Conservation (phyloP, 805 yeast species). For the Candida orba region DNA sequence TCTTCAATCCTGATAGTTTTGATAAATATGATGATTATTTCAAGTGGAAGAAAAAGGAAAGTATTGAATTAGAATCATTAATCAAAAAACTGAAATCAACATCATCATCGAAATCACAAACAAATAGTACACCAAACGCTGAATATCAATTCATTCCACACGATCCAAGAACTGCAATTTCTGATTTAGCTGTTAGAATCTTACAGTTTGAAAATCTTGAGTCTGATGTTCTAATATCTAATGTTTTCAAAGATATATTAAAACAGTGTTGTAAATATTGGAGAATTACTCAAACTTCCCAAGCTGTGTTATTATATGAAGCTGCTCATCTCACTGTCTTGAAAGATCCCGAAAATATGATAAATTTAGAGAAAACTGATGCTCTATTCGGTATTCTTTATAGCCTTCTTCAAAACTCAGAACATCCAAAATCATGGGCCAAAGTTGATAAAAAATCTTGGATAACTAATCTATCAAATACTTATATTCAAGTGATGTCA, state of each 20-base stretch:
- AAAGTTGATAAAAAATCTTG: constrained; percentile 43
- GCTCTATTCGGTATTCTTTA: constrained; percentile 28
- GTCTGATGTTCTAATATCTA: constrained; percentile 28
- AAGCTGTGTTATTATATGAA: constrained; percentile 42
- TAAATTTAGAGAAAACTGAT: constrained; percentile 26
- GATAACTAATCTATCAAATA: constrained; percentile 35
- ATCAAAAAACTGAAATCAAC: constrained; percentile 13
- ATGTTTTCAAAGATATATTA: constrained; percentile 37
- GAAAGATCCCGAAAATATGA: constrained; percentile 19
- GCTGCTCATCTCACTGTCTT: constrained; percentile 37
- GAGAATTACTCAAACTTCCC: constrained; percentile 47
- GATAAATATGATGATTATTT: constrained; percentile 26
- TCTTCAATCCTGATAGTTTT: constrained; percentile 31
- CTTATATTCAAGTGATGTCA: constrained; percentile 41
- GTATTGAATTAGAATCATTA: constrained; percentile 25
- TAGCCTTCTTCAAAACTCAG: constrained; percentile 17
- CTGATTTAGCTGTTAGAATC: constrained; percentile 35
- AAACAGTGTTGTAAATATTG: constrained; percentile 44
- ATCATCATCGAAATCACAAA: not conserved
- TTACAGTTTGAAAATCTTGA: constrained; percentile 30
- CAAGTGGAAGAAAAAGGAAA: constrained; percentile 36
- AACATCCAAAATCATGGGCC: constrained; percentile 31
- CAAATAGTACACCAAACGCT: not conserved
- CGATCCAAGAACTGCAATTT: constrained; percentile 33
- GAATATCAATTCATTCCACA: constrained; percentile 30